Evolutionary conservation across 257 asterid genomes (phyloP).

Genomic region (Scutellaria barbata): DNA sequence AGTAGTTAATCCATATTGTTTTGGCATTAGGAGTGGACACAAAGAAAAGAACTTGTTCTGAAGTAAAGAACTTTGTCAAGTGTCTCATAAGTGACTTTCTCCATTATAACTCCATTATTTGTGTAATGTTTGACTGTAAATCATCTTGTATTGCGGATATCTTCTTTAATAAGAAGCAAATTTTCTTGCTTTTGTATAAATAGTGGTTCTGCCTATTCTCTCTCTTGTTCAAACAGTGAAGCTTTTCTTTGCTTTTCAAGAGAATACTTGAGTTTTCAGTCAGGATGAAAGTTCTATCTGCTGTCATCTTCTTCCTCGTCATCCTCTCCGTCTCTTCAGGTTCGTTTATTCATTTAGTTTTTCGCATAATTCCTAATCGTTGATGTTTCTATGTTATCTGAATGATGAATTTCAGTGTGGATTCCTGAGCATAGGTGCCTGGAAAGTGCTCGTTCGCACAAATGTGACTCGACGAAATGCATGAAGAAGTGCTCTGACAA

Average conservation of each 20-base stretch:
- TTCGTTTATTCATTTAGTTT: background rate
- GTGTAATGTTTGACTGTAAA: background rate
- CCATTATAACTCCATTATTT: too few species aligned
- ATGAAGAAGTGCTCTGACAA: constrained; percentile 38
- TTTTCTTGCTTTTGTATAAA: constrained; percentile 21
- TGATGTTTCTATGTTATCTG: background rate
- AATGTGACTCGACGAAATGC: constrained; percentile 39
- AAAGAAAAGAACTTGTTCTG: constrained; percentile 57
- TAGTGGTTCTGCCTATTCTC: constrained; percentile 16
- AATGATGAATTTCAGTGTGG: constrained; percentile 32
- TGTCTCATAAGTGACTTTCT: constrained; percentile 34
- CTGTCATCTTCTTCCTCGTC: constrained; percentile 39
- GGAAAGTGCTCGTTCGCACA: constrained; percentile 1
- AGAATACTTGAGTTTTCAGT: constrained; percentile 16
- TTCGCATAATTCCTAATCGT: too few species aligned
- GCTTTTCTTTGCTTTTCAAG: constrained; percentile 24
- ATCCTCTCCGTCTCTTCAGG: constrained; percentile 43
- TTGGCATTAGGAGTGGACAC: constrained; percentile 39
- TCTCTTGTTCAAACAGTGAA: constrained; percentile 36
- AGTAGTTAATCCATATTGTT: background rate
- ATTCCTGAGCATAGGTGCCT: constrained; percentile 55
- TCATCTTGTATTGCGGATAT: background rate
- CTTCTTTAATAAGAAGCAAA: constrained; percentile 25
- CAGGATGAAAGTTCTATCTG: constrained; percentile 39
- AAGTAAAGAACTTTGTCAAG: constrained; percentile 39